These are phyloP conservation scores for Posidonia oceanica DNA, from an alignment of 116 monocot species.

Conservation along the genomic window DNA sequence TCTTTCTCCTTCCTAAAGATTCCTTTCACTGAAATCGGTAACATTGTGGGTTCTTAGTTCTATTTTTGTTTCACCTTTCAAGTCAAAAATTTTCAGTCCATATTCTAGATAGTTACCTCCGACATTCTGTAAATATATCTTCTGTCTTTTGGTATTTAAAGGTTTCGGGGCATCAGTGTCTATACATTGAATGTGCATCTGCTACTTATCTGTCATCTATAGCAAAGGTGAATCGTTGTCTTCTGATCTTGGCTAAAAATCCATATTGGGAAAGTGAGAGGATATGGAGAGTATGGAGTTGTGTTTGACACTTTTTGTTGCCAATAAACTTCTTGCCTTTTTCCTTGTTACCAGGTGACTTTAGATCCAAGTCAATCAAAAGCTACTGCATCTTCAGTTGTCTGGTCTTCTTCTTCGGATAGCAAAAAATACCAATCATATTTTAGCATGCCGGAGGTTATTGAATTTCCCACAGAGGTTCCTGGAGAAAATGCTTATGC, in stretches of 20 bases:
- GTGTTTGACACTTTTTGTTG: background rate
- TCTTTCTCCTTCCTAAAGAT: slow-evolving; percentile 62
- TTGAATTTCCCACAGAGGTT: slow-evolving; percentile 64
- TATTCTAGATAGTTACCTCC: background rate
- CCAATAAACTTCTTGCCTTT: background rate
- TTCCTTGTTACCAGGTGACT: slow-evolving; percentile 32
- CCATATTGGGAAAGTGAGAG: too few relatives aligned
- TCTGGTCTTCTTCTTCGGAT: slow-evolving; percentile 70
- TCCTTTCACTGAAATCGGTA: slow-evolving; percentile 60
- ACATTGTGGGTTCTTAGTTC: slow-evolving; percentile 44
- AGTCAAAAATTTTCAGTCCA: background rate
- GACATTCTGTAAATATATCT: background rate
- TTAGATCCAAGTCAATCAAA: slow-evolving; percentile 37
- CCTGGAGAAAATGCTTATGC: slow-evolving; percentile 82
- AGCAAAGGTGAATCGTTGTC: slow-evolving; percentile 46
- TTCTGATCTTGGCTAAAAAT: background rate
- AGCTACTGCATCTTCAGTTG: slow-evolving; percentile 29
- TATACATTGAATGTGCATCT: slow-evolving; percentile 76
- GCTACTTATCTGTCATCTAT: slow-evolving; percentile 57
- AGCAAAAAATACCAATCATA: slow-evolving; percentile 34
- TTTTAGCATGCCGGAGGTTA: slow-evolving; percentile 67
- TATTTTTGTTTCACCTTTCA: background rate
- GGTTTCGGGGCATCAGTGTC: slow-evolving; percentile 28
- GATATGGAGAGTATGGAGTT: too few relatives aligned
- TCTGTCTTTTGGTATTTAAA: background rate